Evolutionary conservation across 1,284 basidiomycete species (phyloP), one percentile per base, ranked within the genome.

Genomic region (Trametes sp.): DNA sequence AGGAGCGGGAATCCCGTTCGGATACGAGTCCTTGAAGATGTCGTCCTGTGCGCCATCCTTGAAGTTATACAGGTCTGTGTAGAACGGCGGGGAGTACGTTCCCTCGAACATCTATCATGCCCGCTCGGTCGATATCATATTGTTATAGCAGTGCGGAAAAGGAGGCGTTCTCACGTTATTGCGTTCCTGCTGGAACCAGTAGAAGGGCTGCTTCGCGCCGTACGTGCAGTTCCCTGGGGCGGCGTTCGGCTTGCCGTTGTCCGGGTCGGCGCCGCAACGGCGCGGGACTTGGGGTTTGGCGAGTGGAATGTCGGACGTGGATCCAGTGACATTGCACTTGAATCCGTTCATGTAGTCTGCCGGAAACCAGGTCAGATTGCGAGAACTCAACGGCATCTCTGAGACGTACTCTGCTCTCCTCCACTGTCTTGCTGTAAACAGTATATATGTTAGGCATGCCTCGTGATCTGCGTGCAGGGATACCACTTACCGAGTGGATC

Each of bases 281-380:
- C 83, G 80, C 42, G 83, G 72, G 19, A 84, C 71, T 58, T 82
- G 73, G 21, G 88, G 76, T 21, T 79, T 78, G 4, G 84, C 85
- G 24, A 90, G 73, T 0, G 82, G 74, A 2, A 82, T 79, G 9
- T 69, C 78, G 14, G 86, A 85, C 4, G 78, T 82, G 0, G 86
- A 77, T 50, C 82, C 81, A 1, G 85, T 84, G 50, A 93, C 77
- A 49, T 84, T 82, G 78, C 92, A 93, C 66, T 86, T 84, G 81
- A 92, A 92, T n/a, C 87, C 86, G 50, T 83, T 89, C 86, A 92
- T 90, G 78, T 89, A 93, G 68, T 84, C 85, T 86, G 64, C 0
- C 55, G 16, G n/a, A 9, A 6, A 24, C 3, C 28, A 7, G 11
- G 54, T 54, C 7, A 57, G 46, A 26, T 19, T 4, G 16, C 7